Evolutionary conservation across 768 basidiomycete genomes (phyloP), one percentile per base, ranked within the genome.

Genomic region (Auricularia heimuer): DNA sequence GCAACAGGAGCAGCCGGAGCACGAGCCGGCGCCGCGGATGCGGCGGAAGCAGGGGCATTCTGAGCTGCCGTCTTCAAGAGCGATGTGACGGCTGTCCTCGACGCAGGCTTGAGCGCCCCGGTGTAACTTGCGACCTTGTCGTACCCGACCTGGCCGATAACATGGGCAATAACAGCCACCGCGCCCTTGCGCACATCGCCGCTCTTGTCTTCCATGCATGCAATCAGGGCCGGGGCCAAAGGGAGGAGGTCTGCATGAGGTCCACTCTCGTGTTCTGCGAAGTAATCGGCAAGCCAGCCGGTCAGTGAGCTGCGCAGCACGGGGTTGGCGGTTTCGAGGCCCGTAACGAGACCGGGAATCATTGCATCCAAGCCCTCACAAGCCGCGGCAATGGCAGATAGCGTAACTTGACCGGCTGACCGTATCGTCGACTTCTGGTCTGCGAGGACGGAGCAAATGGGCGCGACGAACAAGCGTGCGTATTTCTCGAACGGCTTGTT

Each of bases 401-500:
- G 77, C 1, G 93, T 85, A 65, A 87, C 83, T 16, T 92, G 71
- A 37, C 87, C 97, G 42, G 90, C 86, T 4, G 83, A 76, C 62
- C 97, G 87, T 60, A 92, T 88, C 21, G 86, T 87, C 7, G 90
- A 86, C 75, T 98, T 98, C 73, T 96, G 93, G 73, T 99, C 97
- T 3, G 96, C 83, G 10, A 98, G 83, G 10, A 93, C 94, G 4
- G 88, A 87, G 3, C 88, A 86, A 24, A 98, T 80, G 0, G 94
- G 86, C 0, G 85, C 75, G 8, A 85, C 83, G 70, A 94, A 89
- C 64, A 92, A 79, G 37, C 89, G 87, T 2, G 83, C 81, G 70
- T 96, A 83, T 74, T 92, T 96, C 71, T 98, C 96, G 71, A 99
- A 98, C 2, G 92, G 85, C 72, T 89, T 93, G 51, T 94, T 94